Evolutionary conservation across 805 yeast genomes (phyloP), one percentile per base, ranked within the genome.

Genomic region (Scheffersomyces amazonensis): DNA sequence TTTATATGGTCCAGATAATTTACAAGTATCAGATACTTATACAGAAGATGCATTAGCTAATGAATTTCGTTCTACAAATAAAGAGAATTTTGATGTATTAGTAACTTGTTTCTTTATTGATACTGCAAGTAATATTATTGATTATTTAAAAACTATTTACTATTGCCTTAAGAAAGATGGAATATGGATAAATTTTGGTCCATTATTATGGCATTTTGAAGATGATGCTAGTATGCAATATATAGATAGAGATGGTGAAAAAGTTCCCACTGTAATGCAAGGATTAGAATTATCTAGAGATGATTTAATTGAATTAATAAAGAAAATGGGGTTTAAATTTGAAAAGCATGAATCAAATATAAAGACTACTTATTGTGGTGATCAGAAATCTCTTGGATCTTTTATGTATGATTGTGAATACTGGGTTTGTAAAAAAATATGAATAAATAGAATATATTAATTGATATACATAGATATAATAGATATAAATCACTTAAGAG

Each of bases 131-230:
- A 79, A 81, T 51, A 56, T 80, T 18, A 66, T 81, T 10, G 85
- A 81, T 33, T 81, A 80, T 46, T 29, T 81, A 29, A 64, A 63
- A 35, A 60, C 81, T 0, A 67, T 81, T 2, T 54, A 60, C 27
- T 66, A 75, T 47, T 65, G 75, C 17, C 48, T 81, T 40, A 62
- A 65, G 23, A 51, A 54, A 0, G 61, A 57, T 16, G 87, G 83
- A 0, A 39, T 58, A 13, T 81, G 87, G 87, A 59, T 80, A 19
- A 81, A 81, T 49, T 75, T 79, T 51, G 89, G 89, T 0, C 88
- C 87, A 0, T 58, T 81, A 31, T 58, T 80, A 36, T 81, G 89
- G 89, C 91, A 84, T 56, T 80, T 72, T 51, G 89, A 82, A 47
- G 75, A 73, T 39, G 75, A 71, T 23, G 64, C 56, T 13, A 60